Evolutionary conservation across 2,329 filamentous ascomycete genomes (phyloP).

Genomic region (Neopestalotiopsis clavispora): DNA sequence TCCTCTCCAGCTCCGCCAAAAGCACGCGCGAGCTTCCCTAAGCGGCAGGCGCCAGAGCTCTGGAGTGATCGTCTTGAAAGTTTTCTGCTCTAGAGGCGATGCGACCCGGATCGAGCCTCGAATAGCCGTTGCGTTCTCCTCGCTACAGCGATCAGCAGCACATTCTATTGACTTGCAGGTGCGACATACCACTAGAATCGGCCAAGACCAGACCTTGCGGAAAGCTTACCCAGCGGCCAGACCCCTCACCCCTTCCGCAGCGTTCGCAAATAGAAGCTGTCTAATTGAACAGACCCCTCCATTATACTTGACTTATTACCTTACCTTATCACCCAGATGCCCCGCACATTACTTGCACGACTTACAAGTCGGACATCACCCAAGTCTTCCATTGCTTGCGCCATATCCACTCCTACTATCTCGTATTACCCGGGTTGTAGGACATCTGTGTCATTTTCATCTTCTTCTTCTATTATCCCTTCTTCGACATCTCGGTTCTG

Average conservation of each 20-base stretch:
- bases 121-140: slow-evolving; percentile 1
- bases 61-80: not conserved
- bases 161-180: not conserved
- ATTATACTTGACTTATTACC: not conserved
- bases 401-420: slow-evolving; percentile 19
- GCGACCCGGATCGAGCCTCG: not conserved
- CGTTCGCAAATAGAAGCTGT: slow-evolving; percentile 10
- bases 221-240: not conserved
- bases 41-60: not conserved
- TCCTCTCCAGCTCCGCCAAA: not conserved
- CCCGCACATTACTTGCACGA: slow-evolving; percentile 26
- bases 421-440: not conserved
- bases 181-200: not conserved
- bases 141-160: not conserved
- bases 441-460: not conserved
- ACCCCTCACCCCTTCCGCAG: not conserved
- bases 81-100: too few species aligned
- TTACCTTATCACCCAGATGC: slow-evolving; percentile 24
- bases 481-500: not conserved
- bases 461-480: not conserved
- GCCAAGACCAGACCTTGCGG: not conserved
- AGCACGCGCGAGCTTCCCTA: not conserved
- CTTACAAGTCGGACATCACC: slow-evolving; percentile 16
- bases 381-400: slow-evolving; percentile 15
- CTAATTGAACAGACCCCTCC: not conserved